Conservation (phyloP, 2,329 filamentous ascomycete species). For the Zasmidium angulare region DNA sequence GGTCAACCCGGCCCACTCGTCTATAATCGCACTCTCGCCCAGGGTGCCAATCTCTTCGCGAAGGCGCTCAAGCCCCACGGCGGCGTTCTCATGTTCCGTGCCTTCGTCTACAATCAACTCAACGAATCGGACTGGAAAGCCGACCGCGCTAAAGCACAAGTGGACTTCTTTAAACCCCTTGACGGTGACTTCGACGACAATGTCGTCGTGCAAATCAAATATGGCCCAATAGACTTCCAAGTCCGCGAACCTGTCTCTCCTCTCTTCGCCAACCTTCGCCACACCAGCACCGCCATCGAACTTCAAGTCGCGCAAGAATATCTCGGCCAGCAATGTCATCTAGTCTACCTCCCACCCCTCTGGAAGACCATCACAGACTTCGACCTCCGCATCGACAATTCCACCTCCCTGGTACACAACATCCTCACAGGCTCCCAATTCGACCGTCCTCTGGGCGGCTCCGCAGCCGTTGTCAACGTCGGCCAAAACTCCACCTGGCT, state of each 20-base stretch:
- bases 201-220: conserved; percentile 72
- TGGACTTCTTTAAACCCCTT: conserved; percentile 64
- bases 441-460: conserved; percentile 58
- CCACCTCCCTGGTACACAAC: conserved; percentile 58
- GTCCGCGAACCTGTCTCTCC: conserved; percentile 67
- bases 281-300: conserved; percentile 59
- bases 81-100: conserved; percentile 68
- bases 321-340: conserved; percentile 67
- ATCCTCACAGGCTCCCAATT: conserved; percentile 63
- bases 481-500: conserved; percentile 67
- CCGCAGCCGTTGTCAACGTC: conserved; percentile 66
- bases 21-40: conserved; percentile 67
- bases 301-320: conserved; percentile 70
- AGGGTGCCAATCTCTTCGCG: conserved; percentile 70
- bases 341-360: conserved; percentile 66
- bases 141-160: conserved; percentile 69
- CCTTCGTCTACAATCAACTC: conserved; percentile 68
- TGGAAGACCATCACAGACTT: conserved; percentile 70
- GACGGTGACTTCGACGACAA: conserved; percentile 69
- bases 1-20: conserved; percentile 68
- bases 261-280: conserved; percentile 56
- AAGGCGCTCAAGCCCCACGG: conserved; percentile 57
- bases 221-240: conserved; percentile 73
- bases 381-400: conserved; percentile 61
- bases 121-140: conserved; percentile 62